Conservation (phyloP, 2,329 filamentous ascomycete genomes). For the Chaetomium sp. region DNA sequence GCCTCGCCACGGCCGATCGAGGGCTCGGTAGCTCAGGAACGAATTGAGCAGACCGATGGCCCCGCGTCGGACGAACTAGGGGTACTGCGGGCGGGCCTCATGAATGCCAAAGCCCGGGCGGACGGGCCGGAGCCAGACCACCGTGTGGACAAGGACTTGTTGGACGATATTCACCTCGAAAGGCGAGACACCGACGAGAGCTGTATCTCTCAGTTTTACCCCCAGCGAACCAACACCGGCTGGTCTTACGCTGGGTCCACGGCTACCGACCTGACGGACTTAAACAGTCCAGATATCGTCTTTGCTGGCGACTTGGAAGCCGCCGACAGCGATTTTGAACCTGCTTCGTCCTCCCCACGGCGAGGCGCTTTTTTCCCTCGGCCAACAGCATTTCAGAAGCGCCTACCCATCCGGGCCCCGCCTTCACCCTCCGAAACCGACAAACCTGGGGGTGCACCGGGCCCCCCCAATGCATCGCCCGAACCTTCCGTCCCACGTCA, state of each 20-base stretch:
- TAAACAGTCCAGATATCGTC: conserved; percentile 12
- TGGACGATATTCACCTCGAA: conserved; percentile 6
- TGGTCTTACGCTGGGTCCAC: conserved; percentile 13
- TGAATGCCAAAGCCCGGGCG: neutral
- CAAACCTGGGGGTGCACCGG: neutral
- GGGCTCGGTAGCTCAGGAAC: neutral
- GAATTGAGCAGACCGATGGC: neutral
- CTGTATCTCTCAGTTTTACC: conserved; percentile 1
- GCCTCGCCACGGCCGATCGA: neutral
- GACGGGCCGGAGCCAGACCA: neutral
- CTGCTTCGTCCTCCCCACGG: conserved; percentile 10
- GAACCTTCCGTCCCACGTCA: conserved; percentile 6
- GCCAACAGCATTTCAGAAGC: conserved; percentile 1
- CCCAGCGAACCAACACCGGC: conserved; percentile 10
- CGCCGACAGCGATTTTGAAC: conserved; percentile 3
- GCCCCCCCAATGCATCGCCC: neutral
- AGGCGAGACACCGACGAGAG: conserved; percentile 16
- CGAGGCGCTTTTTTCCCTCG: conserved; percentile 5
- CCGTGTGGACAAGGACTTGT: conserved; percentile 12
- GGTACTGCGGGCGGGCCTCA: conserved; percentile 8
- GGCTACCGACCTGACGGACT: conserved; percentile 15
- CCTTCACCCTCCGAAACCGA: conserved; percentile 9
- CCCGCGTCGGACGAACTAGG: neutral
- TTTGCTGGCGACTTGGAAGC: conserved; percentile 9
- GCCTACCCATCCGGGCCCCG: conserved; percentile 8